Base-by-base conservation (phyloP, 148 eudicot species). In the Diospyros lotus region DNA sequence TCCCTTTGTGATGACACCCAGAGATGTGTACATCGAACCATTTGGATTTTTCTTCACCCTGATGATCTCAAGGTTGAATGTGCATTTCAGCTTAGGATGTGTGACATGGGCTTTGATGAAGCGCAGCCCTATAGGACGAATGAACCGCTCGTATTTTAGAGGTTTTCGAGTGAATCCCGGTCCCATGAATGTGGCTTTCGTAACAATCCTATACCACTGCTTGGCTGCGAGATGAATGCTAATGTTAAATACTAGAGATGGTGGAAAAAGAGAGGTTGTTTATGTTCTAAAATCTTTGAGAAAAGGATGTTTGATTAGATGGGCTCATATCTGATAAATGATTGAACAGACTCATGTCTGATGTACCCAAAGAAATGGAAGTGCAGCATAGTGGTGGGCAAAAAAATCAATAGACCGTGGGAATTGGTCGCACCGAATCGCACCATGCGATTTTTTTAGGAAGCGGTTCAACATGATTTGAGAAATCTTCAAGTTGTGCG, bases 141-240 rank as follows among this genome's bases (percentile, higher is more conserved):
- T 92, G 66, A 95, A 95, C 2, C 97, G 91, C 83, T 95, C 97
- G 64, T 95, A 95, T 80, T 95, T 95, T 50, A 97, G 99, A 72
- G 96, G 99, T 75, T 95, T 95, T 78, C 99, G 88, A 0, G 99
- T 95, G 79, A 95, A 95, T 6, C 94, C 86, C 7, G 91, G 86
- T 58, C 99, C 99, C 4, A 95, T 96, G 80, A 95, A 95, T 65
- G 99, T 95, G 58, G 87, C 99, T 75, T 95, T 95, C 5, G 99
- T 95, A 73, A 95, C 76, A 97, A 95, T 95, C 75, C 99, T 89
- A 74, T 95, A 93, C 99, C 99, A 95, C 81, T 95, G 99, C 90
- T 95, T 95, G 79, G 91, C 98, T 92, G 94, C 81, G 80, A 66
- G 63, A 61, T 58, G 9, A 39, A 17, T 68, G 56, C 56, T 13